Base-by-base conservation (phyloP, 2,329 filamentous ascomycete species). In the Talaromyces sp. region DNA sequence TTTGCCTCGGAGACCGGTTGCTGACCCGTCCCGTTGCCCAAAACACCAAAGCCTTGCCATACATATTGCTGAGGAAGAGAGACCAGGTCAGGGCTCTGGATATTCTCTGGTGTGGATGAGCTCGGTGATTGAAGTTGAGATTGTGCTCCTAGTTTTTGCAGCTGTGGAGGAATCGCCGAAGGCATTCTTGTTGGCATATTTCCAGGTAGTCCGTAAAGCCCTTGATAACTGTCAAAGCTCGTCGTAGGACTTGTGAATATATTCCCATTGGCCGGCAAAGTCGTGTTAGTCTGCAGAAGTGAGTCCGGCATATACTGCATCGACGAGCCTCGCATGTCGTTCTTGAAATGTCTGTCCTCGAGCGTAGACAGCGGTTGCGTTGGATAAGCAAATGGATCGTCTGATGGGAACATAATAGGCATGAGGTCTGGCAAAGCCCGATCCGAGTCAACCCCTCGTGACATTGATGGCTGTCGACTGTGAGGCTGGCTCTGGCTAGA, bases 331-430 rank as follows among this genome's bases (percentile, higher is more conserved):
- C 61, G 8, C 7, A 58, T 63, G 38, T 74, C 71, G 43, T 74
- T 65, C 19, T 72, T 68, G 66, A 77, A 76, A 62, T 76, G 72
- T 21, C 71, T 72, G 57, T 77, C 71, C 67, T 80, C 77, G 48
- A 80, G 65, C 6, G 74, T 77, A 5, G 76, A 77, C 74, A 80
- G 76, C 6, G 79, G 78, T 62, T 80, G 79, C 32, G 76, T 79
- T 17, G 78, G 78, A 63, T 81, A 81, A 5, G 78, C 79, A 61
- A 80, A 81, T 14, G 79, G 79, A 59, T 81, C 79, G 60, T 76
- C 75, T 1, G 79, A 80, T 3, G 79, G 78, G 62, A 78, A 81
- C 79, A 81, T 81, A 65, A 81, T 78, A 9, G 76, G 76, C 73
- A 78, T 79, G 43, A 81, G 69, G 64, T 80, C 79, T 1, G 78